A percentile compares a stretch with the other conserved stretches of the same genome.
phyloP scores from a whole-genome alignment of 805 yeast genomes.

The Hemisphaericaspora nanyangensis region DNA sequence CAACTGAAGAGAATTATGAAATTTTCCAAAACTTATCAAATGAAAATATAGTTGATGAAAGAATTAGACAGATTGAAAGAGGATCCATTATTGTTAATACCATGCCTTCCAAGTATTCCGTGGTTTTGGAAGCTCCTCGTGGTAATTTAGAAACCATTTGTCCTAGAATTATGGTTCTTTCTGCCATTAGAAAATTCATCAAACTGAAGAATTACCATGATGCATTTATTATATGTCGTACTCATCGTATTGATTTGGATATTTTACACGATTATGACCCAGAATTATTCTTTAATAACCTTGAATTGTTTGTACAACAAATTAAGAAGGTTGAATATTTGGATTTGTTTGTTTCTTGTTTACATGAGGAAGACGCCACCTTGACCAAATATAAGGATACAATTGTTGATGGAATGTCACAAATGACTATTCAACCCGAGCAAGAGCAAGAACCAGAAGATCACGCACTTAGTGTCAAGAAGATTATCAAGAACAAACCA shows the following conservation, averaged over 20 bases:
- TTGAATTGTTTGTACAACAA: constrained; percentile 66
- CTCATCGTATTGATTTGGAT: constrained; percentile 89
- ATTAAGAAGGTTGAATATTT: constrained; percentile 70
- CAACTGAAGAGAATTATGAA: constrained; percentile 23
- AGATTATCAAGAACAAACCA: constrained; percentile 33
- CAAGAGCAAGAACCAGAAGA: constrained; percentile 14
- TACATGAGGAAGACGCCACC: constrained; percentile 83
- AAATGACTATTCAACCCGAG: constrained; percentile 5
- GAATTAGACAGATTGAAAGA: constrained; percentile 84
- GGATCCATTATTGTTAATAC: constrained; percentile 82
- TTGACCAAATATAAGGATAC: constrained; percentile 82
- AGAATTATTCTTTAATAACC: constrained; percentile 54
- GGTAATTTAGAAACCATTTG: constrained; percentile 93
- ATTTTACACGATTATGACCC: constrained; percentile 87
- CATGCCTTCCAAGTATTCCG: constrained; percentile 78
- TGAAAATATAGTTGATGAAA: constrained; percentile 55
- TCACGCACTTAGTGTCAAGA: constrained; percentile 17
- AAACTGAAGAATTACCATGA: constrained; percentile 50
- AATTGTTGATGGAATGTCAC: constrained; percentile 18
- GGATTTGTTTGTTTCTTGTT: constrained; percentile 82
- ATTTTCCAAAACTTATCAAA: constrained; percentile 27
- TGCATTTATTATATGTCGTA: constrained; percentile 84
- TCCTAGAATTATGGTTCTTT: constrained; percentile 88
- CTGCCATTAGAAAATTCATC: constrained; percentile 74
- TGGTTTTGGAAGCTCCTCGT: constrained; percentile 89